These are phyloP conservation scores for Fraxinus sp. DNA, from an alignment of 305 asterid genomes.

Conservation along the genomic window DNA sequence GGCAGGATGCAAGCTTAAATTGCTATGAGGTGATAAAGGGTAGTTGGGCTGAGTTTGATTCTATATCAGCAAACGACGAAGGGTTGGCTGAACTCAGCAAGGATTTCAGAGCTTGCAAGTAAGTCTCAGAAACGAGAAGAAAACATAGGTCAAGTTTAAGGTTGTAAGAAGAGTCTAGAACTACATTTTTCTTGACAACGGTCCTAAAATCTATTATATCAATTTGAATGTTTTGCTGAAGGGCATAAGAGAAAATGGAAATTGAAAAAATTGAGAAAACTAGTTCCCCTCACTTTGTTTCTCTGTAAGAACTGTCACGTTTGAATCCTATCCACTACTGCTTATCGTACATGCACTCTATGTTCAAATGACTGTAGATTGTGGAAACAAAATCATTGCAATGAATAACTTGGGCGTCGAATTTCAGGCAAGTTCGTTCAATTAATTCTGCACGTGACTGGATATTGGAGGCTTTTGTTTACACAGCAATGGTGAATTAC, in stretches of 20 bases:
- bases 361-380: no score
- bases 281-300: no score
- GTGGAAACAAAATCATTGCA: background rate
- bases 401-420: background rate
- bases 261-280: no score
- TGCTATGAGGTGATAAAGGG: conserved; percentile 68
- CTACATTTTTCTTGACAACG: background rate
- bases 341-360: no score
- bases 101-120: conserved; percentile 71
- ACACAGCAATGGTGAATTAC: conserved; percentile 75
- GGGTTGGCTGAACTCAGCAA: conserved; percentile 49
- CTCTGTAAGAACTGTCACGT: no score
- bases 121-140: conserved; percentile 22
- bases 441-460: conserved; percentile 51
- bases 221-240: background rate
- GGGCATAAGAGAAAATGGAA: no score
- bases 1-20: conserved; percentile 61
- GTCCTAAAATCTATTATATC: background rate
- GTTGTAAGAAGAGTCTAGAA: background rate
- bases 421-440: conserved; percentile 45
- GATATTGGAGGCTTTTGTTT: conserved; percentile 70
- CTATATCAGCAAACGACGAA: conserved; percentile 30
- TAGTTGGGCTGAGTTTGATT: conserved; percentile 65
- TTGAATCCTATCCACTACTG: no score
- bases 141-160: background rate